Base-by-base conservation (phyloP, 148 eudicot genomes). In the Camellia lanceoleosa region DNA sequence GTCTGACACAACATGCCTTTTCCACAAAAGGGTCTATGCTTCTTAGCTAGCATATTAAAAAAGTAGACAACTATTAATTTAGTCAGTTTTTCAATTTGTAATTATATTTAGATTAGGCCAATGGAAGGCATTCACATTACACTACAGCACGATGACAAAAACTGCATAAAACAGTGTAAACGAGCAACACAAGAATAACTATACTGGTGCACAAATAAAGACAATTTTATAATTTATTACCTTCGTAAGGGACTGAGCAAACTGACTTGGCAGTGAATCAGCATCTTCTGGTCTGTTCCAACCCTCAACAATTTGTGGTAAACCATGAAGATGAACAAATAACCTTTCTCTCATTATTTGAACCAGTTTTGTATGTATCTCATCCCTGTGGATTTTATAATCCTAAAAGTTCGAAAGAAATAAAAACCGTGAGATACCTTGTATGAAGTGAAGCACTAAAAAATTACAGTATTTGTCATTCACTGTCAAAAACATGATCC, bases 321-420 rank as follows among this genome's bases (percentile, higher is more conserved):
- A 86, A 55, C 92, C 88, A 84, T 97, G 95, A 71, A 96, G 88
- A 88, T 96, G 98, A 86, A 86, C 83, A 80, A 92, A 67, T 88
- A 96, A 86, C 82, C 99, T 90, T 82, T 96, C 98, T 81, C 93
- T 89, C 99, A 96, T 96, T 76, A 96, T 96, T 87, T 94, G 98
- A 75, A 96, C 98, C 88, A 96, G 85, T 88, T 94, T 96, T 11
- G 92, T 87, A 82, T 96, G 97, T 86, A 96, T 96, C 87, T 96
- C 99, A 89, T 94, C 99, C 54, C 95, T 89, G 82, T 96, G 99
- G 80, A 88, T 86, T 82, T 90, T 94, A 75, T 87, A 96, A 83
- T 94, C 99, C 99, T 96, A 82, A 77, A 72, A 59, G 78, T 47
- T 63, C 51, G 78, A 38, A 79, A 69, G 23, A 55, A 60, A 68